Evolutionary conservation across 2,329 filamentous ascomycete species (phyloP), one percentile per base, ranked within the genome.

Genomic region (Fusarium sp.): DNA sequence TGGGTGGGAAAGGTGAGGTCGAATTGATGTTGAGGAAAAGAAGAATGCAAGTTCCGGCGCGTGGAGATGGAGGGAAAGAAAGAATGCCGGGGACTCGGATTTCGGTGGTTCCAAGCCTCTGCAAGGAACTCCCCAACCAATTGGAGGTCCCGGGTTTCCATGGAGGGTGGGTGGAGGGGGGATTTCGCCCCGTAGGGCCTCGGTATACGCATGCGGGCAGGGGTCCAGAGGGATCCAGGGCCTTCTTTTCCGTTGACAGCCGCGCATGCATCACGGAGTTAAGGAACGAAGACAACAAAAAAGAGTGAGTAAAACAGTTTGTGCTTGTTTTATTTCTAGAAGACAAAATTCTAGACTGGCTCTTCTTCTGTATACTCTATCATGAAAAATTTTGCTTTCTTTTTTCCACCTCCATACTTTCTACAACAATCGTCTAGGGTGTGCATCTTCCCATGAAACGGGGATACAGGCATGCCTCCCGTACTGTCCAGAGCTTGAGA

Each of bases 361-460:
- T 54, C 23, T 34, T 62, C 57, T 69, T 62, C 44, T 49, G 44
- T 56, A 18, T 59, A 67, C 62, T 62, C 44, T 66, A 60, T 49
- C 23, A 69, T 54, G 33, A 36, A 58, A 36, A 4, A 11, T 59
- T 44, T 33, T 69, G 66, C 67, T 69, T 67, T 62, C 27, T 69
- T 62, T 36, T 70, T 49, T 56, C 65, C 29, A 53, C 55, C 51
- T 65, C 62, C 55, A 27, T 20, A 62, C 27, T 70, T 38, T 67
- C 50, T 60, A 64, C 49, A 62, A 29, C 18, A 29, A 33, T 31
- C 63, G 36, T 61, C 71, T 82, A 94, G 76, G 91, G 91, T 81
- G 90, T 93, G 85, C 91, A 93, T 65, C 91, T 87, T 56, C 90
- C 90, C 85, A 93, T 93, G 82, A 92, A 94, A 64, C 91, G 87